Percentiles rank a stretch among this genome's conserved stretches.
Conservation (phyloP, 257 asterid species). For the Hygrophila difformis region DNA sequence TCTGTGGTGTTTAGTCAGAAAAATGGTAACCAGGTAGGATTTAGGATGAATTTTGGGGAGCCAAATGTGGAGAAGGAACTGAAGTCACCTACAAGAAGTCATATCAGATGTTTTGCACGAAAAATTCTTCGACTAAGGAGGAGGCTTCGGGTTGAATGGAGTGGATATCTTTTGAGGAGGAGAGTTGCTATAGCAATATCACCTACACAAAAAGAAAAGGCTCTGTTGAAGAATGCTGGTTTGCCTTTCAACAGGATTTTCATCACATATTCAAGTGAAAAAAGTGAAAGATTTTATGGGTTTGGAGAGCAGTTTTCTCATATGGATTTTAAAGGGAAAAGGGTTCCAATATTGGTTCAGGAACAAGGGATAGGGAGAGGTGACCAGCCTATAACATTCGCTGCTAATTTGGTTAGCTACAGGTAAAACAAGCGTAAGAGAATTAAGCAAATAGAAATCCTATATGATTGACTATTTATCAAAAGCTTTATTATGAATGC, state of each 20-base stretch:
- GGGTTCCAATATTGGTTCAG: conserved; percentile 83
- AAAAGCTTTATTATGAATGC: conserved; percentile 15
- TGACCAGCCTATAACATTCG: conserved; percentile 91
- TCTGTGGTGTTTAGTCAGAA: conserved; percentile 76
- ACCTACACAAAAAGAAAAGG: conserved; percentile 43
- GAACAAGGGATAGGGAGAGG: conserved; percentile 99
- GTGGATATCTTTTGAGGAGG: conserved; percentile 30
- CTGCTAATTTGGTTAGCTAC: conserved; percentile 92
- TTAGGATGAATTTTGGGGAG: conserved; percentile 60
- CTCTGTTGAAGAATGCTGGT: conserved; percentile 30
- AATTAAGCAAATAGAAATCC: not conserved
- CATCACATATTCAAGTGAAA: conserved; percentile 71
- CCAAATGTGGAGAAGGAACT: conserved; percentile 30
- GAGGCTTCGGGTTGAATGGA: conserved; percentile 36
- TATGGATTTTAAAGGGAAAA: conserved; percentile 77
- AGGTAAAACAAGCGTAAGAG: conserved; percentile 35
- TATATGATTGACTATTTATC: not conserved
- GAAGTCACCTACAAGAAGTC: conserved; percentile 44
- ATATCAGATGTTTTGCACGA: conserved; percentile 31
- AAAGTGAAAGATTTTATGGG: conserved; percentile 65
- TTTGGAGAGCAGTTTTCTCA: conserved; percentile 95
- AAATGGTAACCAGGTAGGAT: conserved; percentile 53
- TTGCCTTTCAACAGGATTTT: conserved; percentile 50
- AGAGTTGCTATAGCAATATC: conserved; percentile 32
- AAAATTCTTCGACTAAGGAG: conserved; percentile 37